Evolutionary conservation across 2,329 filamentous ascomycete genomes (phyloP), one percentile per base, ranked within the genome.

Genomic region (Emmonsiellopsis sp.): DNA sequence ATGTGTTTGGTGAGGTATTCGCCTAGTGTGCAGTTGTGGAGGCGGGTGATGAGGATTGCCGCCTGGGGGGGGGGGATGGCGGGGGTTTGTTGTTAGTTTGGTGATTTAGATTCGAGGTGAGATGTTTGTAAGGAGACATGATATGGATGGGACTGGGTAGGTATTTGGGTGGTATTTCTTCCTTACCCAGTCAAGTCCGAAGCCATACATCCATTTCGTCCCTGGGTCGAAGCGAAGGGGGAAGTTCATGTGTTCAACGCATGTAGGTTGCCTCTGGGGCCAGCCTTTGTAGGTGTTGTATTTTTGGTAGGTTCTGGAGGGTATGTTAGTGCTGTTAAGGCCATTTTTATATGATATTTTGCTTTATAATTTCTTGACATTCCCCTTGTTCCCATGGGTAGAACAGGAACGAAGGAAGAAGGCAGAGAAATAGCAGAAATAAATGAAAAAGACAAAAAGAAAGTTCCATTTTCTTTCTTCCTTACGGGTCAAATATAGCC

Each of bases 181-280:
- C 2, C 79, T 79, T 0, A 73, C 75, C 78, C 77, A 82, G 64
- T 82, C 79, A 1, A 77, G 61, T 1, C 73, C 69, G 1, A 70
- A 58, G 0, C 76, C 73, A 56, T 82, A 82, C 57, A 70, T 67
- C 78, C 78, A 82, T 2, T 68, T 63, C 0, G 66, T 62, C 0
- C 79, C 79, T 0, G 79, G 80, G 53, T 82, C 75, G 56, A 73
- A 79, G 8, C 62, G 50, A 2, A 82, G 70, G 0, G 78, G 77
- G 8, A 73, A 69, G 9, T 57, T 55, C 55, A 78, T 0, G 69
- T 58, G 15, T 75, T 70, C 9, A 74, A 70, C 0, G 81, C 71
- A 0, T 67, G 67, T 10, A 59, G 58, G n/a, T 38, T 57, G 2
- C 45, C 47, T 61, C 50, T 0, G 59, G 55, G 0, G 59, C 57